Evolutionary conservation across 768 basidiomycete genomes (phyloP), one percentile per base, ranked within the genome.

Genomic region (Leccinum variicolor): DNA sequence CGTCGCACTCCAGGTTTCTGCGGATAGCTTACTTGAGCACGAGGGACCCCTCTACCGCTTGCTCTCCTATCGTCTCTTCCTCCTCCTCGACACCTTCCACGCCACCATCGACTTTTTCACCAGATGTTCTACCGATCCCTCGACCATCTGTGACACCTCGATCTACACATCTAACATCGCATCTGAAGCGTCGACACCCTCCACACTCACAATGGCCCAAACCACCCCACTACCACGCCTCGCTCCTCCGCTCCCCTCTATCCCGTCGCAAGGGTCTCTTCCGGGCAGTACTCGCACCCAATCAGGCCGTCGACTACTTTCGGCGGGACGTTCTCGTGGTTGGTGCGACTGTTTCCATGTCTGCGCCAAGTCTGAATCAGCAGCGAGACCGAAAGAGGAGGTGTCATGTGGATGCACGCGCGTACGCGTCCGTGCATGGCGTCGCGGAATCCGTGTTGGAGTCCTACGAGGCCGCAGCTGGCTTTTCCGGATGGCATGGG

Each of bases 401-500:
- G 34, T 21, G 3, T 6, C 54, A 29, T 3, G 19, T 26, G 11
- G 36, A 53, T 50, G 46, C 28, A 5, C 11, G 41, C 11, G n/a
- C 39, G 10, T 49, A 31, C 19, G 10, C 56, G 8, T 55, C 61
- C 4, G 19, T 56, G 23, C 57, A 28, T 9, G 63, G 46, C 46
- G 46, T 47, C 23, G 46, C 46, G 0, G 69, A 70, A 39, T 65
- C 55, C 0, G 63, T 60, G 4, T 43, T 70, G 48, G 61, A 50
- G 17, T 58, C 69, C 13, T 70, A 70, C 54, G 69, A 70, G 52
- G 65, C 69, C 0, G 63, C 69, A 1, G 62, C 65, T 4, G 69
- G 67, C 49, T 70, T 70, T 63, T 71, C 55, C 52, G 69, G 69
- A 4, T 71, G 69, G 69, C 60, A 57, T 23, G 69, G 69, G 23